phyloP scores from a whole-genome alignment of 768 basidiomycete genomes.

The Boletellus ananas region DNA sequence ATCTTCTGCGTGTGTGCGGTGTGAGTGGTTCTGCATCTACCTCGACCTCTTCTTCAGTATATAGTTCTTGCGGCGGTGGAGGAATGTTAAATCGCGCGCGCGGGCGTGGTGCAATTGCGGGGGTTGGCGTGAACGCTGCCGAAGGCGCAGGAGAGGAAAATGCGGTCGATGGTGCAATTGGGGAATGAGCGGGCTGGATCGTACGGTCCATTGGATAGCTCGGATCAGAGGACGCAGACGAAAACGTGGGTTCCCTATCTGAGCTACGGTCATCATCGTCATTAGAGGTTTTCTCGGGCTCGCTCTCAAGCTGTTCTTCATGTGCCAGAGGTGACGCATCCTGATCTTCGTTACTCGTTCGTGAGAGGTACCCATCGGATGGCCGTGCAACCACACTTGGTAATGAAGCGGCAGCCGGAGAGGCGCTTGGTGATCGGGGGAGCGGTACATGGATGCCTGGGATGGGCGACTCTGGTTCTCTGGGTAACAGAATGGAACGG shows the following conservation, averaged over 20 bases:
- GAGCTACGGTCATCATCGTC: conserved; percentile 25
- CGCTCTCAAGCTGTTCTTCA: conserved; percentile 19
- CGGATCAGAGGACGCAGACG: conserved; percentile 54
- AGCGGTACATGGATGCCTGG: conserved; percentile 47
- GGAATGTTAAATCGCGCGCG: conserved; percentile 61
- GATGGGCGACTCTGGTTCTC: conserved; percentile 44
- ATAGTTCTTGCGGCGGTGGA: conserved; percentile 39
- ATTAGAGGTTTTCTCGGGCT: conserved; percentile 18
- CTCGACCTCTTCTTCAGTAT: conserved; percentile 31
- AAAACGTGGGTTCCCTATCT: conserved; percentile 62
- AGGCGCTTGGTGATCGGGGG: conserved; percentile 48
- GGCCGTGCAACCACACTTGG: conserved; percentile 23
- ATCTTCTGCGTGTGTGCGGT: conserved; percentile 68
- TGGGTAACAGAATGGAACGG: conserved; percentile 39
- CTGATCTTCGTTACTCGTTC: conserved; percentile 12
- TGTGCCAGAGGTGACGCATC: neutral
- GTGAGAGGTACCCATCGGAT: conserved; percentile 15
- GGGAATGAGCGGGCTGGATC: conserved; percentile 30
- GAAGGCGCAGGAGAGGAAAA: conserved; percentile 57
- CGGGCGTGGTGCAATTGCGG: conserved; percentile 56
- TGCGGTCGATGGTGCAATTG: conserved; percentile 37
- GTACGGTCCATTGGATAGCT: conserved; percentile 30
- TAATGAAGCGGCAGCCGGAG: conserved; percentile 40
- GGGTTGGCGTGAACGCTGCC: conserved; percentile 63
- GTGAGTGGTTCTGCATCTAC: conserved; percentile 52